Evolutionary conservation across 768 basidiomycete species (phyloP).

Genomic region (Neoboletus magnificus): DNA sequence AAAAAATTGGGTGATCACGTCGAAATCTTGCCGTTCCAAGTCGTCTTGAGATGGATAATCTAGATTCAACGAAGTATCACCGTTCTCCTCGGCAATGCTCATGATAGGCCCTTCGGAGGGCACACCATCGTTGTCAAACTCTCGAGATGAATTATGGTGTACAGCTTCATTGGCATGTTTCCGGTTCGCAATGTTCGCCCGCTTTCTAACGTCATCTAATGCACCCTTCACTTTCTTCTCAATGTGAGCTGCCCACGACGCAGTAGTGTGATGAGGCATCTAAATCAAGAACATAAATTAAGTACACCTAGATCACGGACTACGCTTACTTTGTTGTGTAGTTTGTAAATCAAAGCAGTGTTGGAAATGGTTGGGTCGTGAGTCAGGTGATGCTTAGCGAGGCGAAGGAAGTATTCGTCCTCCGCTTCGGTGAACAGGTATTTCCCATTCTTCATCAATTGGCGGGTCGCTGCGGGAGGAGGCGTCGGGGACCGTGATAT

Average conservation of each 20-base stretch:
- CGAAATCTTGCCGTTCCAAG: constrained; percentile 41
- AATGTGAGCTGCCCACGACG: constrained; percentile 51
- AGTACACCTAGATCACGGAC: neutral
- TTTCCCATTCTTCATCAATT: constrained; percentile 24
- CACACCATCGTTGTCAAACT: neutral
- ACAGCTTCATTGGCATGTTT: constrained; percentile 30
- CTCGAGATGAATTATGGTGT: neutral
- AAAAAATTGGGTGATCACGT: constrained; percentile 53
- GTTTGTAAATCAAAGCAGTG: constrained; percentile 34
- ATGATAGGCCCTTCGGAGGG: neutral
- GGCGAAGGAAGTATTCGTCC: constrained; percentile 42
- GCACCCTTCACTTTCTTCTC: constrained; percentile 30
- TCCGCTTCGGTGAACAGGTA: constrained; percentile 53
- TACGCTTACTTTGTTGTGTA: constrained; percentile 45
- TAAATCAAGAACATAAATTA: constrained; percentile 24
- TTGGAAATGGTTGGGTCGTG: constrained; percentile 46
- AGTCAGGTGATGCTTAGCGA: constrained; percentile 44
- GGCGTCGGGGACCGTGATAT: constrained; percentile 42
- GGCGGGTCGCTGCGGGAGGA: constrained; percentile 37
- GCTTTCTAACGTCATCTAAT: constrained; percentile 48
- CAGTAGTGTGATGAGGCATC: constrained; percentile 57
- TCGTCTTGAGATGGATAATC: constrained; percentile 7
- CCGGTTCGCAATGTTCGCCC: constrained; percentile 47
- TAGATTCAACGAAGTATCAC: neutral
- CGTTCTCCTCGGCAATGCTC: neutral